Evolutionary conservation across 2,329 filamentous ascomycete species (phyloP).

Genomic region (Bipolaris oryzae): DNA sequence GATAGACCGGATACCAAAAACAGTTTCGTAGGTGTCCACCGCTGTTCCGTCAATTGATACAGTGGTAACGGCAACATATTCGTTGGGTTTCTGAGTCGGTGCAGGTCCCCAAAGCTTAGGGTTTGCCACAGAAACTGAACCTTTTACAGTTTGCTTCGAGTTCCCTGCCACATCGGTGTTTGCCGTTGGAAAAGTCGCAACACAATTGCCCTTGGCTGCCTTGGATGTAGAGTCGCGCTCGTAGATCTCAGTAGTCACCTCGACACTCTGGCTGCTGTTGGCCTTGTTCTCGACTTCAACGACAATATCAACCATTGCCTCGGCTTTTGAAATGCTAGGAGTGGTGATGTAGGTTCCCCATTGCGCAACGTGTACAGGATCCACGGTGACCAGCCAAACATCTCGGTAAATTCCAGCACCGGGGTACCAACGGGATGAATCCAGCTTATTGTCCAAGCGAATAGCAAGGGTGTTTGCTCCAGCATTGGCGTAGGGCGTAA

Average conservation of each 20-base stretch:
- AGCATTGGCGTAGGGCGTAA: conserved; percentile 52
- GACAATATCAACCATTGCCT: conserved; percentile 54
- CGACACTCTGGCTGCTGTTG: conserved; percentile 40
- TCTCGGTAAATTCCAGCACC: conserved; percentile 62
- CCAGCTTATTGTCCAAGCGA: conserved; percentile 57
- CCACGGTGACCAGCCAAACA: conserved; percentile 60
- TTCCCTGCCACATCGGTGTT: conserved; percentile 41
- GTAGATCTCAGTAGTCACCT: conserved; percentile 52
- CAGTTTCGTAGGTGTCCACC: conserved; percentile 57
- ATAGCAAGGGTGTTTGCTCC: conserved; percentile 57
- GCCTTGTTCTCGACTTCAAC: conserved; percentile 57
- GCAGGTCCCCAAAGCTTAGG: conserved; percentile 59
- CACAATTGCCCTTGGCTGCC: conserved; percentile 25
- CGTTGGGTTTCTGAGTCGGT: conserved; percentile 55
- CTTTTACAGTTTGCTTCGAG: conserved; percentile 43
- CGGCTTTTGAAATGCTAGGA: conserved; percentile 51
- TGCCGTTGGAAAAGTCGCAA: conserved; percentile 46
- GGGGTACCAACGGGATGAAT: conserved; percentile 62
- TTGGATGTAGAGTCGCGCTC: conserved; percentile 44
- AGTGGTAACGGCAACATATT: conserved; percentile 57
- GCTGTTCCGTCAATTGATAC: conserved; percentile 31
- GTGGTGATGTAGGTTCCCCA: conserved; percentile 58
- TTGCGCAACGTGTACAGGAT: conserved; percentile 54
- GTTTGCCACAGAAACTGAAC: conserved; percentile 43
- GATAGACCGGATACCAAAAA: conserved; percentile 58